A percentile compares a stretch with the other conserved stretches of the same genome.
phyloP scores from a whole-genome alignment of 306 rosid species.

The Crataegus laevigata region DNA sequence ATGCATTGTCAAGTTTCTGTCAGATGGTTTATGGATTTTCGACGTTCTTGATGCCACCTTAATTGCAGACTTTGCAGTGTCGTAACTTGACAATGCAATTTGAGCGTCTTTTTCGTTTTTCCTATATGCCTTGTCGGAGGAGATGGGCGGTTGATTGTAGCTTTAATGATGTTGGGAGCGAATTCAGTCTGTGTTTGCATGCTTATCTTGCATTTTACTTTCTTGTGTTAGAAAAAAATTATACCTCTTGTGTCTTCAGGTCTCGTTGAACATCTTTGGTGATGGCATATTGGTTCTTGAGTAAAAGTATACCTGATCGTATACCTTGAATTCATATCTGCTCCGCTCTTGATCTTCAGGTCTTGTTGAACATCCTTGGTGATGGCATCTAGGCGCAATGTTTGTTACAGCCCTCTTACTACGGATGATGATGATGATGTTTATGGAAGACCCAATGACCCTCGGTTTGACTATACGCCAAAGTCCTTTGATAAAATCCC shows the following conservation, averaged over 20 bases:
- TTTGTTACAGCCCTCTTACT: conserved; percentile 50
- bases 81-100: not conserved
- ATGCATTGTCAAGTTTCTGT: not conserved
- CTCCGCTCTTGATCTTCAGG: conserved; percentile 7
- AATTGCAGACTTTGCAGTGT: not conserved
- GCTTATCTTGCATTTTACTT: not conserved
- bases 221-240: not conserved
- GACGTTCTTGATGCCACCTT: not conserved
- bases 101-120: not conserved
- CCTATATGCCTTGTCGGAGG: not conserved
- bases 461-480: conserved; percentile 84
- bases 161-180: not conserved
- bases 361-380: conserved; percentile 1
- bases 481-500: conserved; percentile 75
- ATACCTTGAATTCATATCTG: not conserved
- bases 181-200: not conserved
- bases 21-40: not conserved
- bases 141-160: not conserved
- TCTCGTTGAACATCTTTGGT: not conserved
- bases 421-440: conserved; percentile 47
- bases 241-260: not conserved
- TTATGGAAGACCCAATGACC: conserved; percentile 41
- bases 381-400: conserved; percentile 70
- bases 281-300: conserved; percentile 30
- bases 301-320: too few relatives aligned